A percentile compares a stretch with the other conserved stretches of the same genome.
Evolutionary conservation across 306 rosid species (phyloP).

Genomic region (Sicyos baderoa): DNA sequence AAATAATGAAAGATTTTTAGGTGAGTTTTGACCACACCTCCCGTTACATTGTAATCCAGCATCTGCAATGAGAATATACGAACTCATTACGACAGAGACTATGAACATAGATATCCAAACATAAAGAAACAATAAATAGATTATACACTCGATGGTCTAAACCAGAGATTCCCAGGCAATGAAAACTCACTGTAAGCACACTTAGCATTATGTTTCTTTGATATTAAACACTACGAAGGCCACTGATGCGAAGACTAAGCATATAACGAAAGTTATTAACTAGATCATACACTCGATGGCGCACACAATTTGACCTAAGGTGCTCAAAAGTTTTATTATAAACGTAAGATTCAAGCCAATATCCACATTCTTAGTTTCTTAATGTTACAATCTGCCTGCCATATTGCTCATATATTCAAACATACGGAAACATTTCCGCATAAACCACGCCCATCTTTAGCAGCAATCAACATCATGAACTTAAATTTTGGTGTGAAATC

Average conservation of each 20-base stretch:
- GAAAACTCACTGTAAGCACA: not conserved
- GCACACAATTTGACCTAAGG: no score
- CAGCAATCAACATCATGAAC: not conserved
- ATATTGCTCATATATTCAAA: not conserved
- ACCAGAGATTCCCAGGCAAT: not conserved
- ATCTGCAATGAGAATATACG: constrained; percentile 28
- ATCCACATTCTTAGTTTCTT: not conserved
- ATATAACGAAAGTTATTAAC: not conserved
- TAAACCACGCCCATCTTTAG: not conserved
- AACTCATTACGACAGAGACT: not conserved
- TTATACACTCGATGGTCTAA: no score
- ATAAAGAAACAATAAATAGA: not conserved
- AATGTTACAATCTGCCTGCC: not conserved
- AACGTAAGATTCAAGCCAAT: not conserved
- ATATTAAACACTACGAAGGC: not conserved
- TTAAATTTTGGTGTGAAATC: no score
- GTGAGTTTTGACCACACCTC: constrained; percentile 25
- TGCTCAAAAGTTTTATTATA: no score
- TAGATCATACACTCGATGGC: not conserved
- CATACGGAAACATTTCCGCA: not conserved
- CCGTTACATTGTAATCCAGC: constrained; percentile 47
- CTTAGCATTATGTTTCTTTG: not conserved
- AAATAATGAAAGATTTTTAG: not conserved
- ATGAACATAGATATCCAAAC: not conserved
- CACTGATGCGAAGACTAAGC: not conserved